Evolutionary conservation across 75 land plant genomes (phyloP), one percentile per base, ranked within the genome.

Genomic region (Cupressus sempervirens): DNA sequence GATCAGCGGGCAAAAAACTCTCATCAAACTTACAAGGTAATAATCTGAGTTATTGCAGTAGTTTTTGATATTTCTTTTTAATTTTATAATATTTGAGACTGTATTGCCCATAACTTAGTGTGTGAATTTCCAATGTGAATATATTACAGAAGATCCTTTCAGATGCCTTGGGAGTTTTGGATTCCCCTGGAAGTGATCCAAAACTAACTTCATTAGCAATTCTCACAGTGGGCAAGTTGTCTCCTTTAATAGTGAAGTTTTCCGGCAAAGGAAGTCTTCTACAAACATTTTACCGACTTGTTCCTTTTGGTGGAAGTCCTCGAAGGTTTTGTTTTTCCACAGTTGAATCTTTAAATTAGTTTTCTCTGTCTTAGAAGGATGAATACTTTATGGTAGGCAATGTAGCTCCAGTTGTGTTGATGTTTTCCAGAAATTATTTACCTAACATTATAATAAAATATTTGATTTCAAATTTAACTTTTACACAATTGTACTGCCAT

Each of bases 261-360:
- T 90, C 91, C 34, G 91, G 91, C 15, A 86, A 90, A 80, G 86
- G 45, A 36, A 85, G 54, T 40, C 86, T 90, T 68, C 75, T 67
- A 76, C 80, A 90, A 84, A 86, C 88, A 40, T 90, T 90, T 83
- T 84, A 90, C 53, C 84, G 91, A 35, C 88, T 90, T 84, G 72
- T 84, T 34, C 86, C 91, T 23, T 86, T 90, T 89, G 91, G 86
- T 83, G 81, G 81, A 14, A 76, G 68, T 34, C 68, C 67, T 6
- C 30, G 16, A 40, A 83, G 91, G 91, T 89, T 86, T 70, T 12
- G 0, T 43, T 65, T 50, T 52, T 32, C 40, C 20, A 32, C 34
- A 46, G 18, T 8, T 29, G 58, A 43, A 29, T 50, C 4, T 76
- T 3, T 3, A 85, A 48, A 36, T 14, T 79, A 13, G 79, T 7